Evolutionary conservation across 805 yeast genomes (phyloP), one percentile per base, ranked within the genome.

Genomic region (Candida xiaguanensis): DNA sequence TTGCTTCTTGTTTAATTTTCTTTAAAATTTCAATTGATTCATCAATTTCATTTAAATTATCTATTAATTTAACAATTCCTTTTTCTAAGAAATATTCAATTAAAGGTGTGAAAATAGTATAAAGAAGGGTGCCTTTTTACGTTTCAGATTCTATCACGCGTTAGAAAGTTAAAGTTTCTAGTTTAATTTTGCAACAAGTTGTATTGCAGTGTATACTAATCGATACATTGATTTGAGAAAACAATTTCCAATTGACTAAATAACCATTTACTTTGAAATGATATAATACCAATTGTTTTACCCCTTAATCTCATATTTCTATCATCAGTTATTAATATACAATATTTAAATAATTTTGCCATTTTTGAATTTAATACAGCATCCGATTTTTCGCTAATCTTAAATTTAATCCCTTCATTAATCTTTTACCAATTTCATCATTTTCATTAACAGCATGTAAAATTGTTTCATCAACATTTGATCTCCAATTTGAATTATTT

Each of bases 291-390:
- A n/a, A 73, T 63, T 3, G 77, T 63, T 49, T 77, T 75, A 2
- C 87, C 81, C 46, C 85, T 75, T 29, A 79, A 57, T 45, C 85
- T 66, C 85, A 85, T 79, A 46, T 80, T 82, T 40, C 80, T 63
- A 54, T 85, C 91, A 58, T 85, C 91, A 2, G 90, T 81, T 26
- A 85, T 75, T 36, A 85, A 59, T 18, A 82, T 70, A 45, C 84
- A 78, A 54, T 78, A 78, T 34, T 72, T 63, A 55, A 80, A 77
- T 19, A 56, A 53, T 37, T 59, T 58, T 12, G 80, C 70, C 27
- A 66, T 61, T 50, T 51, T 70, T 39, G 50, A 53, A 39, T 56
- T 65, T 45, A 54, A 51, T 19, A 49, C 54, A 43, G 52, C 30
- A 31, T 25, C 20, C n/a, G 34, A n/a, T 22, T 14, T n/a, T n/a